Percentiles rank a stretch among this genome's conserved stretches.
Conservation (phyloP, 1,284 basidiomycete genomes). For the Rugosomyces carneus region DNA sequence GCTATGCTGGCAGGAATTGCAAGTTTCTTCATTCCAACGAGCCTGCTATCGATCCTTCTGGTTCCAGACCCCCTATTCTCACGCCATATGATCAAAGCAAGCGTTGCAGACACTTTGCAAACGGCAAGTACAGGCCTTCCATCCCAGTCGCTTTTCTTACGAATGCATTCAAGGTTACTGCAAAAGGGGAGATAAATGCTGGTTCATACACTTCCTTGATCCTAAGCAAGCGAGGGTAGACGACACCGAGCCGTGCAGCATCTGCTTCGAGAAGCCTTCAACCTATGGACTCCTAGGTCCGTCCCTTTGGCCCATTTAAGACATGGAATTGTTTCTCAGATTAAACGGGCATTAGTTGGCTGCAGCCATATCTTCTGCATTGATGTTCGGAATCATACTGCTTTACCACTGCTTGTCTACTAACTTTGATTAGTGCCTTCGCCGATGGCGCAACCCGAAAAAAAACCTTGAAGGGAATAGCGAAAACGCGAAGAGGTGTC, state of each 20-base stretch:
- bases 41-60: conserved; percentile 7
- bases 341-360: conserved; percentile 36
- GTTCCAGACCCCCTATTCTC: conserved; percentile 23
- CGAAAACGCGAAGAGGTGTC: conserved; percentile 63
- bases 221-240: conserved; percentile 19
- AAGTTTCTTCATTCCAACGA: conserved; percentile 58
- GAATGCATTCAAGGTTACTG: conserved; percentile 46
- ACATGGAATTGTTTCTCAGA: neutral
- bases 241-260: conserved; percentile 49
- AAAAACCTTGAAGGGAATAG: conserved; percentile 40
- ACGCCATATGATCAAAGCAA: conserved; percentile 68
- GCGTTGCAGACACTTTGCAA: conserved; percentile 55
- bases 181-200: conserved; percentile 58
- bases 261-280: conserved; percentile 66
- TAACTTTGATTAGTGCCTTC: conserved; percentile 50
- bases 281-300: conserved; percentile 64
- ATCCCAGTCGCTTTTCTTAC: neutral
- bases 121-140: conserved; percentile 33
- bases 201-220: conserved; percentile 55
- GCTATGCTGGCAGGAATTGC: conserved; percentile 58
- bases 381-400: conserved; percentile 32
- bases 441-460: conserved; percentile 59
- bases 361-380: conserved; percentile 74
- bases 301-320: conserved; percentile 15
- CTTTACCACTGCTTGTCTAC: neutral